These are phyloP conservation scores for Ramalina intermedia DNA, from an alignment of 495 filamentous ascomycete genomes.

Conservation along the genomic window DNA sequence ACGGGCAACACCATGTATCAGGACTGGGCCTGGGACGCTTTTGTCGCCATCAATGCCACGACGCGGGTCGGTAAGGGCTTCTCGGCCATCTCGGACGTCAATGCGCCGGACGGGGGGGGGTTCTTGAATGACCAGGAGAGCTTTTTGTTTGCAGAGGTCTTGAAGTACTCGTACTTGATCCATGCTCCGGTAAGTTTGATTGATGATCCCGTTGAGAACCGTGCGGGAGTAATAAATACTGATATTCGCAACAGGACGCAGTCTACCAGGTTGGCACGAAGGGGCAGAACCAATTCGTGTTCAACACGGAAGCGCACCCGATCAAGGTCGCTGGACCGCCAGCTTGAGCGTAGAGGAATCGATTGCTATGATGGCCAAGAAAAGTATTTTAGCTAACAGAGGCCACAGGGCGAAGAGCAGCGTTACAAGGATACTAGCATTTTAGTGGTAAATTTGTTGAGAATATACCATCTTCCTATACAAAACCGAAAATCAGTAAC, in stretches of 20 bases:
- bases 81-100: conserved; percentile 29
- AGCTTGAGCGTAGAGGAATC: too few species aligned
- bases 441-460: too few species aligned
- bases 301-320: conserved; percentile 77
- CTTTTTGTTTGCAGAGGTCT: conserved; percentile 78
- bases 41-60: conserved; percentile 50
- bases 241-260: conserved; percentile 28
- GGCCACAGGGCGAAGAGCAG: too few species aligned
- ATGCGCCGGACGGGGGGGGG: conserved; percentile 42
- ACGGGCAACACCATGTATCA: conserved; percentile 51
- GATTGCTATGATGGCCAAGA: too few species aligned
- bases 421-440: too few species aligned
- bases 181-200: conserved; percentile 26
- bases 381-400: too few species aligned
- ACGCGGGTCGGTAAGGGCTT: conserved; percentile 52
- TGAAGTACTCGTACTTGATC: conserved; percentile 73
- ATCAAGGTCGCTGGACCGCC: conserved; percentile 32
- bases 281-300: conserved; percentile 51
- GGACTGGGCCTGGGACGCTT: conserved; percentile 77
- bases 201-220: conserved; percentile 5
- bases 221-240: background rate
- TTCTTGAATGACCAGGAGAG: conserved; percentile 66
- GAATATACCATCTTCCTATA: too few species aligned
- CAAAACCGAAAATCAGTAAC: too few species aligned
- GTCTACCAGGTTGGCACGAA: conserved; percentile 47